Conservation (phyloP, 106 monocot species). For the Apostasia ramifera region DNA sequence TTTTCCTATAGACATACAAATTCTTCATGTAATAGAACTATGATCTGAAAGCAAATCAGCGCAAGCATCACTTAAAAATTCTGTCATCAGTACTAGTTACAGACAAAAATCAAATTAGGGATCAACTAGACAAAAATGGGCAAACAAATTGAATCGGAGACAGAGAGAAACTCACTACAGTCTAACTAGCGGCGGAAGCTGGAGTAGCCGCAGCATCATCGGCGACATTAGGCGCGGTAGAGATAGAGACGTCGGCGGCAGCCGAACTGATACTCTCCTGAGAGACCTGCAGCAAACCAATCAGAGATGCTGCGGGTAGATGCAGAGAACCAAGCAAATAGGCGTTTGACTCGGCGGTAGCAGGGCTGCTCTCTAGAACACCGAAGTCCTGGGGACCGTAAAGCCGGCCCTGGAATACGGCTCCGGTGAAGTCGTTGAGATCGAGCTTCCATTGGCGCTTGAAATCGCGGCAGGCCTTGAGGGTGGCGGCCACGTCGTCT, state of each 20-base stretch:
- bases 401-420: constrained; percentile 54
- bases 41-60: no score
- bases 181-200: background rate
- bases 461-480: constrained; percentile 43
- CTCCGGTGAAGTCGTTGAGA: constrained; percentile 56
- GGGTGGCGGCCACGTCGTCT: constrained; percentile 36
- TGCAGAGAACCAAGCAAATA: constrained; percentile 52
- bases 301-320: constrained; percentile 27
- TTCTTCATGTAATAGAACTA: no score
- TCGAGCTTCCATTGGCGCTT: constrained; percentile 41
- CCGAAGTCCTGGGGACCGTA: constrained; percentile 55
- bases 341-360: constrained; percentile 25
- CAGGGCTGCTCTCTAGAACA: constrained; percentile 47
- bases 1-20: no score
- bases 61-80: no score
- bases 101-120: no score
- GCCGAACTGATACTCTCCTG: constrained; percentile 3
- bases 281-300: constrained; percentile 26
- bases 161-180: background rate
- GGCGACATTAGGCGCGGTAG: background rate
- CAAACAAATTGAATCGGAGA: no score
- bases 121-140: no score
- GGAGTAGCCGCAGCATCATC: background rate
- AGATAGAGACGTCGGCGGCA: background rate
- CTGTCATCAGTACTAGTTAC: no score